Evolutionary conservation across 495 filamentous ascomycete species (phyloP).

Genomic region (Daldinia vernicosa): DNA sequence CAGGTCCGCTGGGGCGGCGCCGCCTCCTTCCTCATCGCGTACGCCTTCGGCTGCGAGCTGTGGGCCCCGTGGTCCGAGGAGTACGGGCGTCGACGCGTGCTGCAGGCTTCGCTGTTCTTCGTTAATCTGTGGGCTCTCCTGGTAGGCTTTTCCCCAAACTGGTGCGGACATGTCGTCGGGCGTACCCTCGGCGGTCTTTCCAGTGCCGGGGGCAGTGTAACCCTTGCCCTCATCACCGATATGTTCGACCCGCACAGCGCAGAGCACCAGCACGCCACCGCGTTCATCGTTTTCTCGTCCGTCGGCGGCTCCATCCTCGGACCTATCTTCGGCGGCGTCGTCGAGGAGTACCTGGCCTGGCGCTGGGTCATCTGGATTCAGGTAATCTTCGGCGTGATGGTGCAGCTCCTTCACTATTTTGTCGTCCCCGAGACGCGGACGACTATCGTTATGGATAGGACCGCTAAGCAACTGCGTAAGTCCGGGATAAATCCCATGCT

Average conservation of each 20-base stretch:
- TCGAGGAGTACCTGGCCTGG: conserved; percentile 47
- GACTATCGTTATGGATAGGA: conserved; percentile 67
- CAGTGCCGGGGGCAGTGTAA: conserved; percentile 70
- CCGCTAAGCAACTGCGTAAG: conserved; percentile 62
- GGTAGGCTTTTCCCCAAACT: conserved; percentile 64
- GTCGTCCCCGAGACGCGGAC: conserved; percentile 58
- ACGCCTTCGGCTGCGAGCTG: conserved; percentile 72
- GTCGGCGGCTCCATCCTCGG: conserved; percentile 56
- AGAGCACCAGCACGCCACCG: conserved; percentile 63
- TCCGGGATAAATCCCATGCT: conserved; percentile 56
- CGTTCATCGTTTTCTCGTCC: conserved; percentile 69
- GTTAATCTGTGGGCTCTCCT: conserved; percentile 69
- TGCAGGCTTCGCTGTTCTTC: conserved; percentile 64
- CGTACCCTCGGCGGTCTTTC: conserved; percentile 67
- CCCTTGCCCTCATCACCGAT: conserved; percentile 69
- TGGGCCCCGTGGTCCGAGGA: conserved; percentile 76
- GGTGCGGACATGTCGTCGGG: conserved; percentile 64
- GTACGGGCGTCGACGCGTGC: conserved; percentile 64
- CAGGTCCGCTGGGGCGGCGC: conserved; percentile 43
- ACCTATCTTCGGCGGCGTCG: conserved; percentile 66
- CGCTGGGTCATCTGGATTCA: conserved; percentile 50
- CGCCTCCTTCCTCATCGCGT: conserved; percentile 68
- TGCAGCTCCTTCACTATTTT: conserved; percentile 62
- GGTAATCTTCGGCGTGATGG: conserved; percentile 44
- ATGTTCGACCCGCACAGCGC: conserved; percentile 68